A percentile compares a stretch with the other conserved stretches of the same genome.
phyloP scores from a whole-genome alignment of 306 rosid species.

The Lupinus albus region DNA sequence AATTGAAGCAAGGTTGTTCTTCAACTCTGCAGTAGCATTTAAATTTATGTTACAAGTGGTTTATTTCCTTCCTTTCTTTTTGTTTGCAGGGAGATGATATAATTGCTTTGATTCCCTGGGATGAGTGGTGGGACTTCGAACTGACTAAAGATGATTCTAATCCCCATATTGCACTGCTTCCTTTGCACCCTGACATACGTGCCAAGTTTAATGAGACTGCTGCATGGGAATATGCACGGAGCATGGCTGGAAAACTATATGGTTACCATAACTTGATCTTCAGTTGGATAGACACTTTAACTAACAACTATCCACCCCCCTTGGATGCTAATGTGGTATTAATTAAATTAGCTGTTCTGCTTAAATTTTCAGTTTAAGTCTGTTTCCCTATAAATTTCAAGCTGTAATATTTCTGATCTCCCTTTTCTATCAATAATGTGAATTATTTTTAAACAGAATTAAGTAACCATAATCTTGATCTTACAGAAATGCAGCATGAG shows the following conservation, averaged over 20 bases:
- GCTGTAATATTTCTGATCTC: neutral
- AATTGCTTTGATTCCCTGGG: conserved; percentile 86
- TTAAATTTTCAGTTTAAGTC: conserved; percentile 27
- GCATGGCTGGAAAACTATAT: conserved; percentile 86
- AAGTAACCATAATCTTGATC: conserved; percentile 26
- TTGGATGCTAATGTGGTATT: conserved; percentile 92
- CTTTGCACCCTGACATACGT: conserved; percentile 79
- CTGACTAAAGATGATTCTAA: conserved; percentile 76
- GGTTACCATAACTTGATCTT: conserved; percentile 97
- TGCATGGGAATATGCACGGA: conserved; percentile 92
- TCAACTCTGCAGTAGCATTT: conserved; percentile 18
- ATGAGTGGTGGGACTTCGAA: conserved; percentile 96
- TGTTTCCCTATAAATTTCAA: conserved; percentile 21
- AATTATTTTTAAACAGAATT: conserved; percentile 4
- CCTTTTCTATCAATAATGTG: conserved; percentile 14
- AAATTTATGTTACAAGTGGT: conserved; percentile 25
- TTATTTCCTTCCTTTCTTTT: conserved; percentile 35
- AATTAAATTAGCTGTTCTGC: conserved; percentile 22
- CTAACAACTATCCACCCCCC: conserved; percentile 88
- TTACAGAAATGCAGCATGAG: conserved; percentile 28
- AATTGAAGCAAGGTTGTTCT: neutral
- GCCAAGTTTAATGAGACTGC: conserved; percentile 90
- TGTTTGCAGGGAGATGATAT: conserved; percentile 82
- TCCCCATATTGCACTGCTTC: conserved; percentile 95
- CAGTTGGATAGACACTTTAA: conserved; percentile 93